phyloP scores from a whole-genome alignment of 768 basidiomycete genomes.

The Termitomyces sp. region DNA sequence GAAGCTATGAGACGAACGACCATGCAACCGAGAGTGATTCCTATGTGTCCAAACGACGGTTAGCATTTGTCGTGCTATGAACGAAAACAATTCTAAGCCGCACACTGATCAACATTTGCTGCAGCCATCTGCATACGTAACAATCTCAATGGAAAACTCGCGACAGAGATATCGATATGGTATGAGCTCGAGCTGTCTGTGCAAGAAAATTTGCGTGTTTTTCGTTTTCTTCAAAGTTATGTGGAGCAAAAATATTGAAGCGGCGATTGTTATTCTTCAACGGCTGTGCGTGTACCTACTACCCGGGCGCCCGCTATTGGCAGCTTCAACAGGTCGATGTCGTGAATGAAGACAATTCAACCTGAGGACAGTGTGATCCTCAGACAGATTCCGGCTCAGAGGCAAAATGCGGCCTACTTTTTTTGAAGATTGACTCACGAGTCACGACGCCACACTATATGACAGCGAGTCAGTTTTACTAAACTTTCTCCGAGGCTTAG shows the following conservation, averaged over 20 bases:
- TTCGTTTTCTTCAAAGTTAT: not conserved
- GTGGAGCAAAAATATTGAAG: not conserved
- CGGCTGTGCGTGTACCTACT: too few relatives aligned
- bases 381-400: not conserved
- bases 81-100: not conserved
- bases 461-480: not conserved
- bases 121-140: not conserved
- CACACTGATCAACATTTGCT: too few relatives aligned
- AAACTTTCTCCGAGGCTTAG: too few relatives aligned
- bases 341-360: not conserved
- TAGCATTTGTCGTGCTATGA: not conserved
- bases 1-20: not conserved
- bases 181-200: not conserved
- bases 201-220: not conserved
- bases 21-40: not conserved
- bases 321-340: not conserved
- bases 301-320: too few relatives aligned
- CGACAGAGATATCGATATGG: not conserved
- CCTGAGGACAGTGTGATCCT: not conserved
- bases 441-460: not conserved
- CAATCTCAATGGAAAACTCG: not conserved
- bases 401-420: not conserved
- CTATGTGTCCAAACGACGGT: not conserved
- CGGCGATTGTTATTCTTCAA: too few relatives aligned
- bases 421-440: too few relatives aligned